phyloP scores from a whole-genome alignment of 2,329 filamentous ascomycete genomes.

The Raffaelea albimanens region DNA sequence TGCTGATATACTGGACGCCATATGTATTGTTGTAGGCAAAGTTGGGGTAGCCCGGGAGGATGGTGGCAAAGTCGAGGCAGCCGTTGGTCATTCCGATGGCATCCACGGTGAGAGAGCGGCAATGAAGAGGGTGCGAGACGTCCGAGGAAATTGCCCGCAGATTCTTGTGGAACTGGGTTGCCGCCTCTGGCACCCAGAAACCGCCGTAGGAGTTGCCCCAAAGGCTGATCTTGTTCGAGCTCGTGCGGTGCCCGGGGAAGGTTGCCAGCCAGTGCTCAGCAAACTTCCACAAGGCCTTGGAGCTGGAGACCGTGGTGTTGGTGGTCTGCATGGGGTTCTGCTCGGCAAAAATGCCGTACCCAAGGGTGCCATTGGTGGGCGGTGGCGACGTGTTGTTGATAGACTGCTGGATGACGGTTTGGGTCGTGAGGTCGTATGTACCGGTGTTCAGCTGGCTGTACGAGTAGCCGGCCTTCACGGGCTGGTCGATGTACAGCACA shows the following conservation, averaged over 20 bases:
- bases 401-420: neutral
- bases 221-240: conserved; percentile 39
- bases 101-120: neutral
- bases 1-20: conserved; percentile 16
- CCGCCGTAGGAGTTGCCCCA: conserved; percentile 48
- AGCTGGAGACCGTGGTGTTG: conserved; percentile 2
- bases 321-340: conserved; percentile 2
- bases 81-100: conserved; percentile 45
- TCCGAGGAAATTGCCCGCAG: no score
- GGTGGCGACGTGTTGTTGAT: neutral
- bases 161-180: conserved; percentile 39
- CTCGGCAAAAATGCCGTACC: conserved; percentile 12
- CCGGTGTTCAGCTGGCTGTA: conserved; percentile 4
- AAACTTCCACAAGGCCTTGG: conserved; percentile 3
- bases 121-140: conserved; percentile 17
- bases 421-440: neutral
- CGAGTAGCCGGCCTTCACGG: conserved; percentile 8
- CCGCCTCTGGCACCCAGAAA: conserved; percentile 49
- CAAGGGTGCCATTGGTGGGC: conserved; percentile 13
- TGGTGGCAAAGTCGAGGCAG: conserved; percentile 37
- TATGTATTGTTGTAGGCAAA: conserved; percentile 36
- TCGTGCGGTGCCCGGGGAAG: conserved; percentile 31
- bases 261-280: conserved; percentile 2
- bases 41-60: conserved; percentile 32
- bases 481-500: conserved; percentile 10